Evolutionary conservation across 2,329 filamentous ascomycete genomes (phyloP).

Genomic region (Cercospora nicotianae): DNA sequence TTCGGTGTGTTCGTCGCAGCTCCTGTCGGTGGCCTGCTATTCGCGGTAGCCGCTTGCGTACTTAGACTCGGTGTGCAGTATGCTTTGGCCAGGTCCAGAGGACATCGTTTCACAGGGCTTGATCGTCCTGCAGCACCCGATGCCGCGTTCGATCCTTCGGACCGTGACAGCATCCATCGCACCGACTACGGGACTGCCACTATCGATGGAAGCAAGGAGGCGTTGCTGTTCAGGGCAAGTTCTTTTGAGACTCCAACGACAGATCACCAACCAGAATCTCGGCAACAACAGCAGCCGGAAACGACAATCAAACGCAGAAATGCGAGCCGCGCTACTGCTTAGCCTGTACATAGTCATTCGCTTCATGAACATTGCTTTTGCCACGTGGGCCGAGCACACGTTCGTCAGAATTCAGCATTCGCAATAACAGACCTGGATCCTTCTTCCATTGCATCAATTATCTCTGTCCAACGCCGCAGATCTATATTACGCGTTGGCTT

Average conservation of each 20-base stretch:
- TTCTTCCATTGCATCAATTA: too few species aligned
- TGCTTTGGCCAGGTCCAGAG: slow-evolving; percentile 56
- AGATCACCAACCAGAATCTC: background rate
- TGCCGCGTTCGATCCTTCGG: slow-evolving; percentile 19
- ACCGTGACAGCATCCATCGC: slow-evolving; percentile 16
- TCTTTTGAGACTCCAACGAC: slow-evolving; percentile 4
- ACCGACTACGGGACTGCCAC: slow-evolving; percentile 11
- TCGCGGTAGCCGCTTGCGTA: slow-evolving; percentile 64
- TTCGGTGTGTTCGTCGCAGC: slow-evolving; percentile 83
- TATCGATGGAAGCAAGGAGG: background rate
- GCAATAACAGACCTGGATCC: too few species aligned
- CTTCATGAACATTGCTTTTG: background rate
- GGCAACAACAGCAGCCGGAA: background rate
- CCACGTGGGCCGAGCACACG: background rate
- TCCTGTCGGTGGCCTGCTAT: slow-evolving; percentile 71
- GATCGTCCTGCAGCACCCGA: slow-evolving; percentile 52
- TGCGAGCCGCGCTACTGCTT: too few species aligned
- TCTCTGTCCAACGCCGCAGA: too few species aligned
- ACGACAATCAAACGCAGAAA: background rate
- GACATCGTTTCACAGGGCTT: slow-evolving; percentile 65
- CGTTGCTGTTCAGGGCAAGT: slow-evolving; percentile 4
- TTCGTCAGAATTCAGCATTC: too few species aligned
- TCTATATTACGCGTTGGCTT: too few species aligned
- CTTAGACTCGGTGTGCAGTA: slow-evolving; percentile 62
- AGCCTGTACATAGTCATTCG: background rate